Base-by-base conservation (phyloP, 208 protist genomes). In the Leptomonas pyrrhocoris region DNA sequence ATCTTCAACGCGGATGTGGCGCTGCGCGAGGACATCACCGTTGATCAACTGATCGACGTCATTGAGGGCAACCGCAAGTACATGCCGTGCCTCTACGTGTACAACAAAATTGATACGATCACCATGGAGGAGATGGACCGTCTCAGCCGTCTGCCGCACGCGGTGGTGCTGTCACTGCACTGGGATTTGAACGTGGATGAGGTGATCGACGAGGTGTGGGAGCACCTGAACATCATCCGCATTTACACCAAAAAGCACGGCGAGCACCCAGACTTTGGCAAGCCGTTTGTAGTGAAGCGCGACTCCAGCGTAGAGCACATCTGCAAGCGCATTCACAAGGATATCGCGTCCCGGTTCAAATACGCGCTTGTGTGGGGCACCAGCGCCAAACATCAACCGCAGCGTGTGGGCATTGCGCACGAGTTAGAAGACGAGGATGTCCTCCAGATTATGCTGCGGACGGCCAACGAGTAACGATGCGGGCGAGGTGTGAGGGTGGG, bases 1-100 rank as follows among this genome's bases (percentile, higher is more conserved):
- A 99, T 99, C 51, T 86, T 97, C 75, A 98, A 99, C 83, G 96
- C 95, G 1, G 98, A 99, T 25, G 92, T 99, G 11, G 58, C 96
- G n/a, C 71, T 99, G 9, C 87, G 96, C 38, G 94, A 98, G 50
- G 98, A 99, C 77, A 91, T 93, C 51, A 99, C 97, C 4, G 84
- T 99, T 21, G 98, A 99, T 75, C 87, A 99, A 68, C 95, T 99
- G 56, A 99, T 99, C 80, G 98, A 99, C 77, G 96, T 98, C 12
- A 95, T 99, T 57, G 95, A 98, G 73, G 98, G 97, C 3, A 99
- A 99, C 74, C 79, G 97, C 36, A 92, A 82, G 80, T 96, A 96
- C 74, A 95, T 98, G 86, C 92, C 94, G 23, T 98, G 94, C 71
- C 75, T 97, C 38, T 96, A 98, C 68, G 91, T 97, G 8, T 98